These are phyloP conservation scores for Hemileia vastatrix DNA, from an alignment of 1,284 basidiomycete species.

Conservation along the genomic window DNA sequence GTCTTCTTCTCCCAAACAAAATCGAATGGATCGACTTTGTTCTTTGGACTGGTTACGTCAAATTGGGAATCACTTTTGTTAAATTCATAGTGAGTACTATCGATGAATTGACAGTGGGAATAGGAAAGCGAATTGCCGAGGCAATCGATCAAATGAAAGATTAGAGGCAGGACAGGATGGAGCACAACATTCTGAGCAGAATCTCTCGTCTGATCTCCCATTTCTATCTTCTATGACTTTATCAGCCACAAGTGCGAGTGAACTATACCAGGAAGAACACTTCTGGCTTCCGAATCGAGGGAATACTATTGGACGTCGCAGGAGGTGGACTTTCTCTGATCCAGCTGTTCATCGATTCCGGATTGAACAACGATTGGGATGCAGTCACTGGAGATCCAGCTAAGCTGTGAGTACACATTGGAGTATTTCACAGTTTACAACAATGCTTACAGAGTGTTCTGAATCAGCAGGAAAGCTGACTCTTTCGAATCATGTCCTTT, in stretches of 20 bases:
- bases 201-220: conserved; percentile 7
- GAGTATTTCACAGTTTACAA: conserved; percentile 2
- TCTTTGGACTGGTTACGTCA: conserved; percentile 23
- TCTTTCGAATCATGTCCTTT: no score
- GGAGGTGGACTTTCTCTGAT: conserved; percentile 29
- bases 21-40: conserved; percentile 29
- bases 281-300: conserved; percentile 29
- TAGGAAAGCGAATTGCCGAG: no score
- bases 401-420: conserved; percentile 26
- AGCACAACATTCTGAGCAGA: background rate
- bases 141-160: no score
- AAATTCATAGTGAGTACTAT: conserved; percentile 27
- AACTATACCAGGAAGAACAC: conserved; percentile 30
- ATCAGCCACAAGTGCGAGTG: conserved; percentile 30
- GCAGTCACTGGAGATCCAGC: conserved; percentile 28
- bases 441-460: background rate
- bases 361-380: conserved; percentile 28
- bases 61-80: conserved; percentile 31
- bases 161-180: no score
- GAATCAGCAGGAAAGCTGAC: background rate
- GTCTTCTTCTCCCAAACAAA: background rate
- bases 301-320: conserved; percentile 29
- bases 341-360: conserved; percentile 28
- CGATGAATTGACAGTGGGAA: no score
- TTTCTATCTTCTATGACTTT: background rate